Evolutionary conservation across 768 basidiomycete species (phyloP), one percentile per base, ranked within the genome.

Genomic region (Dioszegia aurantiaca): DNA sequence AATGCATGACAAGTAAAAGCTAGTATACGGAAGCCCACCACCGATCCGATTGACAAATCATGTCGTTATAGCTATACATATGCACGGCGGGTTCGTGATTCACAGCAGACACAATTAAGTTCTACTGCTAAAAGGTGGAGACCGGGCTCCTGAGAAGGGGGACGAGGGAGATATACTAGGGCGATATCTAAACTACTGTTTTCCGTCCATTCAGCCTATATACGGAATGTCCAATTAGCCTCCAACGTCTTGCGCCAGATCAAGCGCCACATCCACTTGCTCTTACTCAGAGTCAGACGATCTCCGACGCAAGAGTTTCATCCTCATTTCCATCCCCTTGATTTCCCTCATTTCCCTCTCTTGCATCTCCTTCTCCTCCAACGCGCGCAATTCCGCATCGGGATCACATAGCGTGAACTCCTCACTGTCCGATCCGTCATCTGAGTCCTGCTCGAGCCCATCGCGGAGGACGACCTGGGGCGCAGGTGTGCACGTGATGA

Each of bases 401-500:
- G 40, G 16, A n/a, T 42, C 40, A 42, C 12, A 42, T 1, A 68
- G 41, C 2, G 69, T 60, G 1, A 67, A 58, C 33, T 69, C 68
- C n/a, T 44, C 60, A 24, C 23, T 26, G 9, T 60, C 60, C 14
- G 31, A 40, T 17, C 62, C 67, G 26, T 67, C 65, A 41, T 73
- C 66, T 40, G 68, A 69, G 17, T 67, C 66, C 17, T 59, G 53
- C 45, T 66, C 68, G 14, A 33, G 33, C 14, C 33, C 33, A 39
- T 68, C 59, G 12, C 41, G 6, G n/a, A 56, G 19, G 12, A 62
- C 37, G 2, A 39, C 59, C 4, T 45, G 21, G 16, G 62, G 58
- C 21, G 70, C 70, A 8, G 68, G 70, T 19, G 70, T 72, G 54
- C 70, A 69, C 11, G 70, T 72, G 61, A 72, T 72, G 36, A 65